A percentile compares a stretch with the other conserved stretches of the same genome.
phyloP scores from a whole-genome alignment of 2,329 filamentous ascomycete genomes.

The Didymosphaeria variabile region DNA sequence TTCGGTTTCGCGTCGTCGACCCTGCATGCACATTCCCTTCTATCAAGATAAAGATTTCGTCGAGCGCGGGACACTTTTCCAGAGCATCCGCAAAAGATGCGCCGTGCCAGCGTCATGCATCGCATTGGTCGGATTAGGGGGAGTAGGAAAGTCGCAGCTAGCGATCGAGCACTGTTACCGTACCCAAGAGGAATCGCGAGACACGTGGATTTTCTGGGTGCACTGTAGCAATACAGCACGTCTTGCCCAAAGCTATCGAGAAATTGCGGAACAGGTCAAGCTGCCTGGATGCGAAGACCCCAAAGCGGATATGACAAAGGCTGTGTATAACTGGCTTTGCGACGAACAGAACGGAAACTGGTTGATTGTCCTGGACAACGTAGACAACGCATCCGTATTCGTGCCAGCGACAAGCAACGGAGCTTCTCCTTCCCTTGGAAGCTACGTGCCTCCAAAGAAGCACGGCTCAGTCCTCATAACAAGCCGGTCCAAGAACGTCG shows the following conservation, averaged over 20 bases:
- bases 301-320: conserved; percentile 19
- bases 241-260: conserved; percentile 18
- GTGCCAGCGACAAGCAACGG: no score
- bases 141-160: conserved; percentile 29
- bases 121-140: no score
- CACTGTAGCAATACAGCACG: conserved; percentile 17
- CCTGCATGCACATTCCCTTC: no score
- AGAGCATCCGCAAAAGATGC: no score
- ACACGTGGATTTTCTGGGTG: conserved; percentile 20
- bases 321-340: conserved; percentile 25
- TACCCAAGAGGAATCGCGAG: conserved; percentile 11
- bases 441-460: conserved; percentile 21
- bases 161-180: conserved; percentile 24
- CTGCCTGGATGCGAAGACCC: conserved; percentile 22
- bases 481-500: conserved; percentile 25
- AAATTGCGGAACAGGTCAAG: conserved; percentile 19
- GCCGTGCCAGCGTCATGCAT: no score
- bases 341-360: conserved; percentile 23
- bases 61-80: no score
- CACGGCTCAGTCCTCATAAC: conserved; percentile 28
- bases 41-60: no score
- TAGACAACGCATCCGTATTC: no score
- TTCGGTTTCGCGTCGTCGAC: no score
- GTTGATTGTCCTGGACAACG: conserved; percentile 30
- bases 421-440: no score